Conservation (phyloP, 345 rosid species). For the Acer campestre region DNA sequence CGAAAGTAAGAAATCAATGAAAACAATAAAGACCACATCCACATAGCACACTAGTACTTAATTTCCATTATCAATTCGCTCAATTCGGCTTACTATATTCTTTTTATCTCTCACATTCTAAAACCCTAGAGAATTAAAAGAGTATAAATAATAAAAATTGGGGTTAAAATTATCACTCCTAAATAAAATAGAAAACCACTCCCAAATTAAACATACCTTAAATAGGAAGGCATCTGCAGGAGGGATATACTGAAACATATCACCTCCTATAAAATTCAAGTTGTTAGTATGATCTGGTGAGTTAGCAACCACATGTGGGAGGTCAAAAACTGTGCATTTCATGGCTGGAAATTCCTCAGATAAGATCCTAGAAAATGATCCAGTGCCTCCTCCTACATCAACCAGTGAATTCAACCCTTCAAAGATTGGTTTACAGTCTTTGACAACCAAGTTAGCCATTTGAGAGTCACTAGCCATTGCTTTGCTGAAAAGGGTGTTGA, state of each 20-base stretch:
- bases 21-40: no score
- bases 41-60: no score
- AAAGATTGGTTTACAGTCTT: slow-evolving; percentile 37
- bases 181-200: no score
- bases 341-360: slow-evolving; percentile 33
- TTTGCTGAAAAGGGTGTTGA: slow-evolving; percentile 26
- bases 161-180: no score
- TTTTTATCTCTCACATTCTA: no score
- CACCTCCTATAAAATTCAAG: slow-evolving; percentile 48
- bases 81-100: no score
- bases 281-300: slow-evolving; percentile 14
- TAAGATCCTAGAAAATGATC: slow-evolving; percentile 38
- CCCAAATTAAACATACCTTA: slow-evolving; percentile 30
- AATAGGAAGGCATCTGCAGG: slow-evolving; percentile 41
- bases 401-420: slow-evolving; percentile 42
- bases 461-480: slow-evolving; percentile 52
- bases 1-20: no score
- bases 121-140: no score
- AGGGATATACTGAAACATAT: slow-evolving; percentile 49
- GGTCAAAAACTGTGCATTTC: slow-evolving; percentile 47
- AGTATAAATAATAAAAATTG: neutral
- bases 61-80: no score
- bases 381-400: slow-evolving; percentile 57
- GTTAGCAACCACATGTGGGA: slow-evolving; percentile 43
- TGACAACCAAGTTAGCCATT: slow-evolving; percentile 33